Conservation (phyloP, 805 yeast genomes). For the Kodamaea sagamina region DNA sequence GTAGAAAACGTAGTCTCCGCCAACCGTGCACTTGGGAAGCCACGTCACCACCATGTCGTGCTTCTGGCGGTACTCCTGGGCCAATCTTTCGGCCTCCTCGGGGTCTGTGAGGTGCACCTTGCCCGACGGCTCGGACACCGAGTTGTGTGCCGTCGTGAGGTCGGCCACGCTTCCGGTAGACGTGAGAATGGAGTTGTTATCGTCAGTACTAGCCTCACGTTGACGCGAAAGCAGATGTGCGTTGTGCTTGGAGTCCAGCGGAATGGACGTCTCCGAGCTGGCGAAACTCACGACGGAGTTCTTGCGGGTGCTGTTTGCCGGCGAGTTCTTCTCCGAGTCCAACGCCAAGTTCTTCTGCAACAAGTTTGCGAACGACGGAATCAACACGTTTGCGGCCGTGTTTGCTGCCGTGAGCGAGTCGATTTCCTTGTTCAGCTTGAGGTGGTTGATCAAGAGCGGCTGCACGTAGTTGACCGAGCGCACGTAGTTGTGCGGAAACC, state of each 20-base stretch:
- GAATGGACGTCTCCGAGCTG: constrained; percentile 39
- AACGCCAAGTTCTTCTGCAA: constrained; percentile 35
- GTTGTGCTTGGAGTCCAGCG: constrained; percentile 22
- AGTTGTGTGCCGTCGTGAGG: not conserved
- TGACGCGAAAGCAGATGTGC: constrained; percentile 27
- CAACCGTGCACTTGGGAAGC: constrained; percentile 61
- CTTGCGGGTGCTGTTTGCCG: constrained; percentile 42
- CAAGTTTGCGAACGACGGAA: constrained; percentile 41
- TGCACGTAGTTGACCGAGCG: constrained; percentile 47
- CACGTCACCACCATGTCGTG: constrained; percentile 41
- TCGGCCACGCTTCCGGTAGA: not conserved
- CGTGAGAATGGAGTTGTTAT: not conserved
- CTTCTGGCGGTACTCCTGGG: constrained; percentile 23
- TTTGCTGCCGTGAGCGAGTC: constrained; percentile 48
- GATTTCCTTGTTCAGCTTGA: constrained; percentile 41
- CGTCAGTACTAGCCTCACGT: constrained; percentile 1
- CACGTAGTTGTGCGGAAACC: constrained; percentile 78
- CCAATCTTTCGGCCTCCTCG: constrained; percentile 28
- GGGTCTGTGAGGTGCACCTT: constrained; percentile 18
- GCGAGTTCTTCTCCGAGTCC: constrained; percentile 35
- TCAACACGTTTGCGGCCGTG: constrained; percentile 47
- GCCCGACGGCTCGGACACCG: constrained; percentile 9
- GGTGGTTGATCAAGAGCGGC: constrained; percentile 36
- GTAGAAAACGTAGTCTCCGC: constrained; percentile 58
- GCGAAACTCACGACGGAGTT: constrained; percentile 54